Base-by-base conservation (phyloP, 139 green algal species). In the Haematococcus lacustris region DNA sequence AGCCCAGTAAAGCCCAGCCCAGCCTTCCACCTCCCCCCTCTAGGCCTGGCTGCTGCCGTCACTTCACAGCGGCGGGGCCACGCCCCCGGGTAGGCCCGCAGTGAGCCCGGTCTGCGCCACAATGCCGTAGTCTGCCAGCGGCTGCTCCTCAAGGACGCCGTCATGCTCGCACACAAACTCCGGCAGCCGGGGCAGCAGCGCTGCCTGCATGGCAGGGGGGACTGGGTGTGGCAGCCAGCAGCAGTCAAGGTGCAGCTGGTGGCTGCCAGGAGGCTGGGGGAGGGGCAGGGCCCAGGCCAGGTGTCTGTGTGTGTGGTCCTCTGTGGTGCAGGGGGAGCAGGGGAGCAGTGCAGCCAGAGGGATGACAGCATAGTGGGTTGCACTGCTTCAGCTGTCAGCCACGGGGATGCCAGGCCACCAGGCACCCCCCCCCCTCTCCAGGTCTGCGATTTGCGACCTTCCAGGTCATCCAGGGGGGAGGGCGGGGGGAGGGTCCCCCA, bases 111-210 rank as follows among this genome's bases (percentile, higher is more conserved):
- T 71, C 26, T 60, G 2, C 30, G 68, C 74, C 68, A 79, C 68
- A 35, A 79, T 47, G 1, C 74, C 68, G 60, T 79, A 79, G 67
- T 79, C 74, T 41, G 64, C 51, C 30, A 79, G 68, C 23, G 74
- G 74, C 68, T 75, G 68, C 30, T 79, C 74, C 68, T 79, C 74
- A 60, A 79, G 60, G 1, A 73, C 5, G 4, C 43, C n/a, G 37
- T 79, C 74, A 34, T 79, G 74, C 67, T 79, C 74, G 17, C 35
- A 23, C 30, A 79, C 74, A 9, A 70, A 79, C 30, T 61, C 68
- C 7, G 74, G 74, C 4, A 79, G 4, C 23, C 33, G 53, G 53
- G 53, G 53, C 53, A 64, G 53, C 53, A 64, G 13, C 53, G 9
- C 53, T 7, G 23, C 6, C 37, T 38, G 39, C 43, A 71, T 7